Evolutionary conservation across 2,329 filamentous ascomycete species (phyloP).

Genomic region (Tricladium varicosporioides): DNA sequence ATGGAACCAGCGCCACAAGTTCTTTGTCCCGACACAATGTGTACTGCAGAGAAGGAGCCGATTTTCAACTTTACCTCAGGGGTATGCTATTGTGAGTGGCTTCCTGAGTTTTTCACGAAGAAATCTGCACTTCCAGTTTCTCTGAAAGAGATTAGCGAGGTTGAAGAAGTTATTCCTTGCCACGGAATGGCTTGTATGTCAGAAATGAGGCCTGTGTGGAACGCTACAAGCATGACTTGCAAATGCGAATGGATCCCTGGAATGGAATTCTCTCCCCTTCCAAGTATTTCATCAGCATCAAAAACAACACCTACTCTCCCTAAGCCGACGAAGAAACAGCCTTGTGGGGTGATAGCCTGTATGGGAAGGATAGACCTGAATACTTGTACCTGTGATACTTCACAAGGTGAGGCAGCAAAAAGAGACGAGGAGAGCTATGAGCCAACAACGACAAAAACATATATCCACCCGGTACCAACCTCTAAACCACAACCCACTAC

Average conservation of each 20-base stretch:
- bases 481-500: too few species aligned
- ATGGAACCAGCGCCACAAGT: conserved; percentile 6
- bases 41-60: conserved; percentile 4
- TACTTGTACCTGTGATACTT: too few species aligned
- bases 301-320: background rate
- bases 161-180: background rate
- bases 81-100: conserved; percentile 9
- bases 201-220: conserved; percentile 12
- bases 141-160: background rate
- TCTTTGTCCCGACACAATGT: conserved; percentile 14
- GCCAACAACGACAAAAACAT: too few species aligned
- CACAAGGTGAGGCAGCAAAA: too few species aligned
- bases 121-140: background rate
- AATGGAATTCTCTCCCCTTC: conserved; percentile 1
- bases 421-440: too few species aligned
- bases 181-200: conserved; percentile 15
- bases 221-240: conserved; percentile 6
- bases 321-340: background rate
- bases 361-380: too few species aligned
- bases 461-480: too few species aligned
- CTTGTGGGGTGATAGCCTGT: background rate
- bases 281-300: background rate
- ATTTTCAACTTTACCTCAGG: conserved; percentile 4
- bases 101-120: background rate
- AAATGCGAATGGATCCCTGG: conserved; percentile 21